phyloP scores from a whole-genome alignment of 73 alveolate species.

The Paramecium caudatum region DNA sequence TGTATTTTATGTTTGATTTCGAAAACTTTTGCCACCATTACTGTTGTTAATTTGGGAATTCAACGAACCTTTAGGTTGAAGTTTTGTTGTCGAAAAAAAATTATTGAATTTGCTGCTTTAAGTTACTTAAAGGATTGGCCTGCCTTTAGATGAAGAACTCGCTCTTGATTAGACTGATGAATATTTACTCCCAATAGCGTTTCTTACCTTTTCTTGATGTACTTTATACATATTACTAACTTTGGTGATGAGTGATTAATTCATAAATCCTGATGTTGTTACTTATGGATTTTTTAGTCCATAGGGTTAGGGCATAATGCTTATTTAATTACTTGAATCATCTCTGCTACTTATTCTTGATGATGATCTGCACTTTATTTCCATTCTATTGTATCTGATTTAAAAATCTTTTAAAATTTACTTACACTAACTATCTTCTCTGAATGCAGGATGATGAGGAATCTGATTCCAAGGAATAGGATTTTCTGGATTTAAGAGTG shows the following conservation, averaged over 20 bases:
- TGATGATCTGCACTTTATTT: conserved; percentile 15
- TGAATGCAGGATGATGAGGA: conserved; percentile 57
- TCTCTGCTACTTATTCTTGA: conserved; percentile 51
- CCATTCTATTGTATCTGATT: background rate
- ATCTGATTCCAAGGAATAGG: conserved; percentile 54
- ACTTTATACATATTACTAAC: conserved; percentile 38
- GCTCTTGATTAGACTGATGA: background rate
- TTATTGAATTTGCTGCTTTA: conserved; percentile 17
- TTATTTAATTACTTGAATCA: background rate
- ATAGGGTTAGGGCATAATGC: background rate
- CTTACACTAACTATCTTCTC: conserved; percentile 48
- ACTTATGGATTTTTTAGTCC: background rate
- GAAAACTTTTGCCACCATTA: background rate
- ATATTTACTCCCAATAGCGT: background rate
- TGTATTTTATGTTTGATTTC: conserved; percentile 5
- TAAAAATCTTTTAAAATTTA: conserved; percentile 27
- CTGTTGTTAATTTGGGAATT: background rate
- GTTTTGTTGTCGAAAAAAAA: conserved; percentile 38
- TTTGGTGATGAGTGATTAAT: conserved; percentile 39
- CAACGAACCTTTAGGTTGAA: background rate
- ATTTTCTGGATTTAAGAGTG: conserved; percentile 47
- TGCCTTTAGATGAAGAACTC: conserved; percentile 11
- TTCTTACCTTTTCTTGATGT: conserved; percentile 45
- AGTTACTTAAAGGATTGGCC: background rate
- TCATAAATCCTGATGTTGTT: background rate